Base-by-base conservation (phyloP, 352 stramenopile genomes). In the Phytopythium chamaehyphon region DNA sequence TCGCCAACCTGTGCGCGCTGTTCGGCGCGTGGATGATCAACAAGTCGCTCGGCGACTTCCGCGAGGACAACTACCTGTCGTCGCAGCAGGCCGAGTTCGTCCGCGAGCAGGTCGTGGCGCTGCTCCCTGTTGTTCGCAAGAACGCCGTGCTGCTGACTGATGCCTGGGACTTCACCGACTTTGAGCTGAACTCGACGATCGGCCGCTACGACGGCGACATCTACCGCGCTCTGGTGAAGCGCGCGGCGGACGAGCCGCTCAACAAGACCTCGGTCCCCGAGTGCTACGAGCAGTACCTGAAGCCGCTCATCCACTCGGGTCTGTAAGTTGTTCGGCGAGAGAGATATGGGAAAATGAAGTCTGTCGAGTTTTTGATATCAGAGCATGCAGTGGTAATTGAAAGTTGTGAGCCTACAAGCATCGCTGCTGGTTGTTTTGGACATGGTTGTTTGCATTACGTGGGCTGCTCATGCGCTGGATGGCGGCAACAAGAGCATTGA, bases 131-230 rank as follows among this genome's bases (percentile, higher is more conserved):
- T 2, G 49, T 82, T 8, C 71, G 73, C 28, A 70, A 69, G 54
- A 82, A 82, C 56, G 65, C 57, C 8, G 62, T 84, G 14, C 46
- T 78, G 36, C 56, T 82, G 11, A 78, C 68, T 2, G 64, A 73
- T 47, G 61, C 57, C 7, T 69, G 56, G 61, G 54, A 67, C 51
- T 73, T 67, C 16, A 81, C 21, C 6, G 76, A 88, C 55, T 83
- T 83, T 28, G 73, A 86, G 52, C 49, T 88, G 2, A 79, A 83
- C 65, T 88, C 76, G 63, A 71, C 72, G n/a, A 84, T 88, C 39
- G 74, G 76, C 0, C 61, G 72, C n/a, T 88, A 82, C 61, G 76
- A 88, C 35, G 74, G 76, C n/a, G 76, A 88, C 51, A 69, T 88
- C 0, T 88, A 88, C 64, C 71, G 72, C 28, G 76, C 76, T 24